phyloP scores from a whole-genome alignment of 441 rosid genomes.

The California macrophylla region DNA sequence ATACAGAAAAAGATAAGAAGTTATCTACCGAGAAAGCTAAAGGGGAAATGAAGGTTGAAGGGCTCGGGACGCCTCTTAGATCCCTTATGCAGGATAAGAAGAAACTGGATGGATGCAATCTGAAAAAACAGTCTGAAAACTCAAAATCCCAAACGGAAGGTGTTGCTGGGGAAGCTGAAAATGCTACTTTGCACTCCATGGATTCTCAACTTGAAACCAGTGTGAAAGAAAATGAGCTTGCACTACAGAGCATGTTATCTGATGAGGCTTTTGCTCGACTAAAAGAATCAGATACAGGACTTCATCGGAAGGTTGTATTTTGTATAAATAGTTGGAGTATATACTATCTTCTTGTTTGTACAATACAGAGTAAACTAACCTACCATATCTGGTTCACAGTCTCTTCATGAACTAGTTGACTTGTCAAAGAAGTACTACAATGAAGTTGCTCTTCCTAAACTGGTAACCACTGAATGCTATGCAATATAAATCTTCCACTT shows the following conservation, averaged over 20 bases:
- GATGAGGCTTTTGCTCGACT: slow-evolving; percentile 55
- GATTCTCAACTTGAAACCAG: slow-evolving; percentile 43
- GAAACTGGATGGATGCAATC: slow-evolving; percentile 34
- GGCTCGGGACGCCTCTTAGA: slow-evolving; percentile 90
- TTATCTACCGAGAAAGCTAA: slow-evolving; percentile 49
- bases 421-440: slow-evolving; percentile 57
- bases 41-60: slow-evolving; percentile 92
- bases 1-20: slow-evolving; percentile 69
- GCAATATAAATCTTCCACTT: slow-evolving; percentile 8
- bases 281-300: slow-evolving; percentile 71
- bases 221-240: slow-evolving; percentile 39
- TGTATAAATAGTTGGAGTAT: not conserved
- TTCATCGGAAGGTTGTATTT: slow-evolving; percentile 58
- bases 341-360: not conserved
- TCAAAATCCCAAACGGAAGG: slow-evolving; percentile 27
- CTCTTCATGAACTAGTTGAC: slow-evolving; percentile 61
- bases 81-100: slow-evolving; percentile 65
- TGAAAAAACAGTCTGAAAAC: slow-evolving; percentile 33
- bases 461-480: slow-evolving; percentile 33
- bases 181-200: slow-evolving; percentile 11
- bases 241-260: slow-evolving; percentile 41
- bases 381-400: slow-evolving; percentile 35
- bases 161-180: slow-evolving; percentile 35
- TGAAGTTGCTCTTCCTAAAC: slow-evolving; percentile 67
- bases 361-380: slow-evolving; percentile 24